Evolutionary conservation across 2,329 filamentous ascomycete species (phyloP).

Genomic region (Pseudogymnoascus destructans): DNA sequence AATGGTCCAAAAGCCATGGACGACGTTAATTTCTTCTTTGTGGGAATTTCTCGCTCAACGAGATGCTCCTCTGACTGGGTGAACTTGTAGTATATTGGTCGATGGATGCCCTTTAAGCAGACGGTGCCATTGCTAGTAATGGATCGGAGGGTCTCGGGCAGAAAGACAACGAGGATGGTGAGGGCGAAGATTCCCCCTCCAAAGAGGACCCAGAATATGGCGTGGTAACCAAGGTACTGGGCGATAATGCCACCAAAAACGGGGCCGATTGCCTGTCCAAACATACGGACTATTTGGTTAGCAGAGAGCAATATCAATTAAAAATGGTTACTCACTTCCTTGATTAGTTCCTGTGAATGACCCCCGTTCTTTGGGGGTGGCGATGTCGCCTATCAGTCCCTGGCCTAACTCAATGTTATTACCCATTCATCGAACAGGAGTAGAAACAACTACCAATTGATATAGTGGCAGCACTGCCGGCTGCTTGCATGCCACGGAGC

Average conservation of each 20-base stretch:
- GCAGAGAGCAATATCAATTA: neutral
- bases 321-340: constrained; percentile 24
- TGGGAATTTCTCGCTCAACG: constrained; percentile 10
- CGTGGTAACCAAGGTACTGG: constrained; percentile 28
- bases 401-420: constrained; percentile 19
- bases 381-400: constrained; percentile 32
- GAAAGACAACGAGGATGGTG: constrained; percentile 28
- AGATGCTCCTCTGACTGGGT: constrained; percentile 13
- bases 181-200: constrained; percentile 21
- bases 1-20: constrained; percentile 29
- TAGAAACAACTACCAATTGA: constrained; percentile 29
- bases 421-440: neutral
- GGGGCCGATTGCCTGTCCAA: constrained; percentile 34
- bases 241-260: constrained; percentile 29
- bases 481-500: constrained; percentile 35
- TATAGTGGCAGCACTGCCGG: constrained; percentile 35
- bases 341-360: constrained; percentile 29
- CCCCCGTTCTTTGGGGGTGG: constrained; percentile 28
- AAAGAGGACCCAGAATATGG: constrained; percentile 32
- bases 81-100: constrained; percentile 28
- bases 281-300: constrained; percentile 27
- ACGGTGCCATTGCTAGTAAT: constrained; percentile 31
- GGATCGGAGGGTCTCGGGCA: constrained; percentile 30
- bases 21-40: constrained; percentile 24
- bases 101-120: constrained; percentile 29